Evolutionary conservation across 1,284 basidiomycete species (phyloP), one percentile per base, ranked within the genome.

Genomic region (Phaffia rhodozyma): DNA sequence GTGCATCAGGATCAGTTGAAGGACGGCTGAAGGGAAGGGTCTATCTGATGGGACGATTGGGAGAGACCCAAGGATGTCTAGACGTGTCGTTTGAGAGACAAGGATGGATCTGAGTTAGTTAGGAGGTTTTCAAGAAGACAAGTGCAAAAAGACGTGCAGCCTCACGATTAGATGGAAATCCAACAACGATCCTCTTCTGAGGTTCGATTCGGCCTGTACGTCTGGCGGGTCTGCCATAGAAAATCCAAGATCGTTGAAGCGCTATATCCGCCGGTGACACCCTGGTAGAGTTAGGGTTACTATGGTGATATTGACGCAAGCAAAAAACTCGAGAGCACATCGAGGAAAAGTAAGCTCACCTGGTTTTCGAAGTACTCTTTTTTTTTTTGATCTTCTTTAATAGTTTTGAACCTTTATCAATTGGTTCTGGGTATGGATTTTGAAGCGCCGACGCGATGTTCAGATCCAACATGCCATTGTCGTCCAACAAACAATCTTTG

Each of bases 1-100:
- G 71, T 92, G 88, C 76, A 90, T 91, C 50, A 62, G 50, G 13
- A 66, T 58, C 4, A 49, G 21, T 9, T 34, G 54, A 27, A 25
- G 9, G 9, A 50, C n/a, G 18, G 59, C 18, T 49, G 54, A 32
- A 38, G 16, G 32, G 27, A n/a, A 47, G 20, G 34, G 21, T 48
- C 38, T 43, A 16, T 16, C 43, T 13, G 32, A 9, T 30, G 54
- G 34, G 54, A 29, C 29, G 54, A 48, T 50, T 34, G 59, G 27
- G 27, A n/a, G n/a, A 18, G 34, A 27, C 38, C 18, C 43, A 50
- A 23, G 30, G 23, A 16, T 25, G 30, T 52, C 13, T 59, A 49
- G 38, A 59, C 53, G 43, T 59, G 51, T 59, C 34, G 21, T 9
- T n/a, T 7, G 16, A 43, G 30, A 34, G 9, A 34, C 6, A 51